Evolutionary conservation across 2,329 filamentous ascomycete species (phyloP).

Genomic region (Colletotrichum brevisporum): DNA sequence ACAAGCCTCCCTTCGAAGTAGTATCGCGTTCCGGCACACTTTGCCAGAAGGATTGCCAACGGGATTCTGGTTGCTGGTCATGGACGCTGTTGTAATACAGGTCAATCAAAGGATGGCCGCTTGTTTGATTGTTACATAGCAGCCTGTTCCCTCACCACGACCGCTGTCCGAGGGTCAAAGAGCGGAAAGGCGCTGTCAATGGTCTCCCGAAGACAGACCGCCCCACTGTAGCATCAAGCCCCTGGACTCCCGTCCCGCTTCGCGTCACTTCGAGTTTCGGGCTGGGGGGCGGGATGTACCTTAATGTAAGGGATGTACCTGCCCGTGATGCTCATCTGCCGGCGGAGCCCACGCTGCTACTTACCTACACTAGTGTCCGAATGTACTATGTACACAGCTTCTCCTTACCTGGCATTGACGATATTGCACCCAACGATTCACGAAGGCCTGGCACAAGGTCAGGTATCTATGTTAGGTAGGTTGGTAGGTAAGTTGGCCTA

Average conservation of each 20-base stretch:
- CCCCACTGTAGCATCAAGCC: conserved; percentile 35
- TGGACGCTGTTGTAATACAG: neutral
- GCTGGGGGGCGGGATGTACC: conserved; percentile 31
- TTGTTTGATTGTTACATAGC: conserved; percentile 6
- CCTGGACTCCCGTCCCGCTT: conserved; percentile 37
- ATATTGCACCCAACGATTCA: no score
- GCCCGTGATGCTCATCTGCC: neutral
- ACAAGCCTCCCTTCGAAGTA: neutral
- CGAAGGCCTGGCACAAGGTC: no score
- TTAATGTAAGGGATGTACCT: conserved; percentile 24
- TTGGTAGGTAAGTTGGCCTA: no score
- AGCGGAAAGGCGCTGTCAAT: conserved; percentile 29
- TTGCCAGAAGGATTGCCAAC: conserved; percentile 4
- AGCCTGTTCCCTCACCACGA: neutral
- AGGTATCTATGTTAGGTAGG: no score
- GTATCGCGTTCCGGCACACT: no score
- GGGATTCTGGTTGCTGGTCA: neutral
- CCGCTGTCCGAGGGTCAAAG: conserved; percentile 14
- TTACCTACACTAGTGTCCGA: neutral
- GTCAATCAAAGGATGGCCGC: conserved; percentile 14
- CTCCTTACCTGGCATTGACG: no score
- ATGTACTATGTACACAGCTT: no score
- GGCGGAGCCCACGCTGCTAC: neutral
- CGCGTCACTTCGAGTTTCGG: conserved; percentile 40
- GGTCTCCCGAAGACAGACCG: conserved; percentile 7